Conservation (phyloP, 768 basidiomycete genomes). For the Tephrocybe sp. region DNA sequence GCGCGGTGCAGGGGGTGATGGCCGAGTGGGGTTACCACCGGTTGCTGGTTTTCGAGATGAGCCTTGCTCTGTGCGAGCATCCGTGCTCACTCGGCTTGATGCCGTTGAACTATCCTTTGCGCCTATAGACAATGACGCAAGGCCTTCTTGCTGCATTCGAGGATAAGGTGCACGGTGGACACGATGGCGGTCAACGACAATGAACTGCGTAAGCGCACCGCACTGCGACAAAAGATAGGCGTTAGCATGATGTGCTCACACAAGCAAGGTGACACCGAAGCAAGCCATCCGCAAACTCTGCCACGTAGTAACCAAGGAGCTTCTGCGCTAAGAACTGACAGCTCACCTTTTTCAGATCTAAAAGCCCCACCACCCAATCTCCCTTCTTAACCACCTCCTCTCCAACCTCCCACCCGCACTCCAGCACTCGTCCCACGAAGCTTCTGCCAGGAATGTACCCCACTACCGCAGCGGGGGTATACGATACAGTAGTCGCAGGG, state of each 20-base stretch:
- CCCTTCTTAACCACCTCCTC: constrained; percentile 67
- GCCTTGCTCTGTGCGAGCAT: neutral
- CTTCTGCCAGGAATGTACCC: constrained; percentile 87
- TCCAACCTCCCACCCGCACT: constrained; percentile 78
- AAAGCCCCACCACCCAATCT: constrained; percentile 84
- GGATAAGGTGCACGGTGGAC: constrained; percentile 72
- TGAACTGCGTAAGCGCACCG: constrained; percentile 87
- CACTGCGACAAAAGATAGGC: constrained; percentile 42
- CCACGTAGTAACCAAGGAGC: neutral
- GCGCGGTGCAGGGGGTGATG: neutral
- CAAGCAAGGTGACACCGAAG: constrained; percentile 1
- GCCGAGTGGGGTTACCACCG: neutral
- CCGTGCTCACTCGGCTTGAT: constrained; percentile 5
- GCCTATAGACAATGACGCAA: constrained; percentile 2
- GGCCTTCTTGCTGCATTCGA: constrained; percentile 28
- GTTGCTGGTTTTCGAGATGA: constrained; percentile 5
- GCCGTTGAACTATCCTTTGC: constrained; percentile 12
- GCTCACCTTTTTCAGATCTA: constrained; percentile 78
- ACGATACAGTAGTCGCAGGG: neutral
- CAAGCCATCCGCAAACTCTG: neutral
- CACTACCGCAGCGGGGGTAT: constrained; percentile 30
- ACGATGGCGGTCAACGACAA: constrained; percentile 77
- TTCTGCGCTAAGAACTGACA: constrained; percentile 3
- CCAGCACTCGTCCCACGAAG: constrained; percentile 81
- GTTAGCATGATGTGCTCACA: constrained; percentile 10